Base-by-base conservation (phyloP, 208 protist genomes). In the Trypanosoma melophagium region DNA sequence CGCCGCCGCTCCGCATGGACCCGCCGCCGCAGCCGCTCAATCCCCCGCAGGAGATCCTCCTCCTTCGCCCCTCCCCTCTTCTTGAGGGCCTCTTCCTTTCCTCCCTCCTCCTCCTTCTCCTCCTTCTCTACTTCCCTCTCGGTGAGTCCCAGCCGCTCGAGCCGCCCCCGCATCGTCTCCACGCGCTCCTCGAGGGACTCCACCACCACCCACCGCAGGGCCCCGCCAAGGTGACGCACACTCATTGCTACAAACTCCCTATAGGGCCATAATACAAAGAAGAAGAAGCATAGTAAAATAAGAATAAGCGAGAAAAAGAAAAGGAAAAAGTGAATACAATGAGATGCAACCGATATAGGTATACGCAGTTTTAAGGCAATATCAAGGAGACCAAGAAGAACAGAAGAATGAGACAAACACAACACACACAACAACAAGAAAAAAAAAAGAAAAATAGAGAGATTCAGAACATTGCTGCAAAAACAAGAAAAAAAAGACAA, bases 191-290 rank as follows among this genome's bases (percentile, higher is more conserved):
- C 58, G 9, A 76, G 28, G 2, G 71, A 60, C n/a, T 62, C 52
- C 4, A 62, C 61, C 24, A 52, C 49, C 19, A 51, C 63, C 71
- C 71, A 66, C n/a, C 52, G 52, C 45, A 76, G 41, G 13, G 45
- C 61, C 31, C 61, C 71, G 50, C 38, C 49, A 13, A 76, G 54
- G 16, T 62, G 65, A 10, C 71, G 40, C 38, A 76, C 56, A 62
- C 63, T 70, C 71, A 76, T 76, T 3, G 0, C 25, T 38, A 21
- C 44, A 13, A 45, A 22, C 5, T 14, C 14, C 31, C 5, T 22
- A 1, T 14, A 25, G 25, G 28, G 17, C 59, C 2, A 22, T 16
- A 35, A 31, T 22, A 16, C 14, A 54, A 31, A 54, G 19, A 54
- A 64, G 24, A 14, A 40, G 10, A 64, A 35, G n/a, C 28, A 35